Base-by-base conservation (phyloP, 192 early-diverging fungal species). In the Dispira parvispora region DNA sequence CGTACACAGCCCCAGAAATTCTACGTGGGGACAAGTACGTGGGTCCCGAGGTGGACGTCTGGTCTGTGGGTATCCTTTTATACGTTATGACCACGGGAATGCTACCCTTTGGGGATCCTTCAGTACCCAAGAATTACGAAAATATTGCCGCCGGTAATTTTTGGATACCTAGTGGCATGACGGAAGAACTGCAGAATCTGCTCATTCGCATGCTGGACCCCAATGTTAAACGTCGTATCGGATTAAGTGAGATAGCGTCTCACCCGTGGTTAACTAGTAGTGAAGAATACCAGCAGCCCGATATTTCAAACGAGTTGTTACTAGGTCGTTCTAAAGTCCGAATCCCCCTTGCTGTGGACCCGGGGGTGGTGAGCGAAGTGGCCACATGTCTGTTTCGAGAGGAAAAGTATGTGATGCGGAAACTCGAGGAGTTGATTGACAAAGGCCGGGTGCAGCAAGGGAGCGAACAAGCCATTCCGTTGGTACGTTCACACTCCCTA, bases 31-130 rank as follows among this genome's bases (percentile, higher is more conserved):
- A 88, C 61, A 89, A 84, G 46, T 98, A 98, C 67, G 72, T 75
- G 61, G 95, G 95, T 3, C 91, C 95, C 6, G 95, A 98, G 63
- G 84, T 98, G 42, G 95, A 98, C 63, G 85, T 88, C 28, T 98
- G 95, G 95, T 94, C 90, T 45, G 71, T 96, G 28, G 95, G 95
- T 11, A 87, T 98, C 3, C 75, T 90, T 12, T 69, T 98, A 25
- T 98, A 91, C 67, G 86, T 91, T 45, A 82, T 96, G 73, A 83
- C 88, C 73, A 83, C 68, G 66, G 87, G 63, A 58, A 81, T 62
- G 68, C 86, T 69, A 74, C 90, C 66, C 72, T 92, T 74, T 54
- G 76, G 73, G 9, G 76, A 78, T 26, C 73, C 73, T 0, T 69
- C 71, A 38, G 69, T 73, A 61, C 62, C 66, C 25, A 64, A 71